Conservation (phyloP, 179 eudicot species). For the Beta corolliflora region DNA sequence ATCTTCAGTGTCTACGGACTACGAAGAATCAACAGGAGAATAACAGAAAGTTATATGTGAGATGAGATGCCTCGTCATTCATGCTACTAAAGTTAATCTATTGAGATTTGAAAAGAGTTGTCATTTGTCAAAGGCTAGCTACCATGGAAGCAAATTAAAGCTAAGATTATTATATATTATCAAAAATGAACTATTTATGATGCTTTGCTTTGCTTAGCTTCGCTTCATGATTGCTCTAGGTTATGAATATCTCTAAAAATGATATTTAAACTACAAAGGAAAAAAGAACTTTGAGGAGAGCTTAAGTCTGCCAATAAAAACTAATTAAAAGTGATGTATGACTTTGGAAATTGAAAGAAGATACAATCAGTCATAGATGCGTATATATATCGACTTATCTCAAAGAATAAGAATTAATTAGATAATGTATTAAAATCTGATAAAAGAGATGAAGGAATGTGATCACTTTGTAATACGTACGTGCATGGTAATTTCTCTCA, state of each 20-base stretch:
- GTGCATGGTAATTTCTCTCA: no score
- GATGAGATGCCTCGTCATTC: constrained; percentile 3
- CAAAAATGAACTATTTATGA: background rate
- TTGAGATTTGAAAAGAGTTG: background rate
- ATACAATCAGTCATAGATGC: no score
- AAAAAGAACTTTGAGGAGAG: background rate
- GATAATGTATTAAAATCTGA: no score
- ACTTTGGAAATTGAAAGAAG: no score
- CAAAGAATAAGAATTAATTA: no score
- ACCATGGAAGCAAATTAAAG: background rate
- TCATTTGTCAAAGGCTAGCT: background rate
- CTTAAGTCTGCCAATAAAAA: no score
- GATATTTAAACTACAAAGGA: background rate
- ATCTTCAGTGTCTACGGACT: constrained; percentile 5
- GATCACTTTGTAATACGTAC: no score
- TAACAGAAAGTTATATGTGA: constrained; percentile 1
- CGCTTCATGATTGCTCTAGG: constrained; percentile 1
- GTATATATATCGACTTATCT: no score
- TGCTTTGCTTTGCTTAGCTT: background rate
- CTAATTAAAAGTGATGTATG: no score
- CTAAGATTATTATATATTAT: background rate
- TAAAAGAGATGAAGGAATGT: no score
- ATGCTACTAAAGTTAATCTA: background rate
- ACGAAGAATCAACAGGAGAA: constrained; percentile 4
- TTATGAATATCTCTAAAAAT: background rate